Conservation (phyloP, 495 filamentous ascomycete species). For the Penicillium antarcticum region DNA sequence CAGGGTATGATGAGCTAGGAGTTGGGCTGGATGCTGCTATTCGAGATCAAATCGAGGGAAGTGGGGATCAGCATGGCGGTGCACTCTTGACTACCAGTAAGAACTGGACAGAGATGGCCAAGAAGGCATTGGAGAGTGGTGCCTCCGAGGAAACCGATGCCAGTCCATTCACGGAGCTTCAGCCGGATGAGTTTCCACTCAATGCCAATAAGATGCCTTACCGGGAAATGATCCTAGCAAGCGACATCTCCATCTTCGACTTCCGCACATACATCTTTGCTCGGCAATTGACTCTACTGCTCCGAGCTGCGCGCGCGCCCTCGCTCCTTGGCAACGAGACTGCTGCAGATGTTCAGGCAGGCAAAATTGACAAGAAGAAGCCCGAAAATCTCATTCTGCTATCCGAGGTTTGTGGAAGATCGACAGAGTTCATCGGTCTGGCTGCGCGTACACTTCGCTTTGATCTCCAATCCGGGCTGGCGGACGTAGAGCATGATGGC, state of each 20-base stretch:
- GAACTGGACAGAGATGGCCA: slow-evolving; percentile 59
- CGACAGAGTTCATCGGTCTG: slow-evolving; percentile 76
- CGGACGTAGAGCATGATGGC: slow-evolving; percentile 29
- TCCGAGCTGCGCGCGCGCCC: slow-evolving; percentile 72
- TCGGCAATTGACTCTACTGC: slow-evolving; percentile 76
- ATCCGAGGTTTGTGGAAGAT: slow-evolving; percentile 74
- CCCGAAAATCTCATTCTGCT: slow-evolving; percentile 73
- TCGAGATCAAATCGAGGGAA: slow-evolving; percentile 62
- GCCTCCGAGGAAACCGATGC: slow-evolving; percentile 8
- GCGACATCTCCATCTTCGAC: slow-evolving; percentile 95
- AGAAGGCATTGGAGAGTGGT: slow-evolving; percentile 38
- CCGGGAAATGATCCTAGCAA: slow-evolving; percentile 89
- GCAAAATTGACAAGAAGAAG: slow-evolving; percentile 47
- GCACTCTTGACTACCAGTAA: slow-evolving; percentile 67
- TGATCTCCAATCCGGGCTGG: slow-evolving; percentile 54
- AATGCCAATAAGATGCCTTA: slow-evolving; percentile 76
- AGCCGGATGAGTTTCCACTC: slow-evolving; percentile 51
- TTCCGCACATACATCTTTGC: slow-evolving; percentile 94
- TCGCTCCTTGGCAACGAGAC: slow-evolving; percentile 24
- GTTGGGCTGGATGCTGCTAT: slow-evolving; percentile 80
- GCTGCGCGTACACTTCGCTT: slow-evolving; percentile 72
- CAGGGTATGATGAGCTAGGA: slow-evolving; percentile 88
- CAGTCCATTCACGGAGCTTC: slow-evolving; percentile 28
- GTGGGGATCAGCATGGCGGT: slow-evolving; percentile 57
- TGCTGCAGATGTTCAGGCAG: slow-evolving; percentile 7